Percentiles rank a stretch among this genome's conserved stretches.
Conservation (phyloP, 345 rosid genomes). For the Pelargonium nanum region DNA sequence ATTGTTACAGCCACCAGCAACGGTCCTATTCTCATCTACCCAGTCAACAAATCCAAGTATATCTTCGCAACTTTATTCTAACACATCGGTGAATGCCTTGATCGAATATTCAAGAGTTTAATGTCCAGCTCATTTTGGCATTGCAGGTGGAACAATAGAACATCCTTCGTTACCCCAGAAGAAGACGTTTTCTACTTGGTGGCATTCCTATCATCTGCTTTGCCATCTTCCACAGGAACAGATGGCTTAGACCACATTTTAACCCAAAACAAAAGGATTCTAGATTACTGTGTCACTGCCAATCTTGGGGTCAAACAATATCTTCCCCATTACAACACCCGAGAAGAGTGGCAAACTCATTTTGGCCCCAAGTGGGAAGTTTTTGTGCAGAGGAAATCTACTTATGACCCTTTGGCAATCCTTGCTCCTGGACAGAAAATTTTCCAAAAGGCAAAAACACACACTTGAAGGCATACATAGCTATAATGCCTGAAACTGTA, state of each 20-base stretch:
- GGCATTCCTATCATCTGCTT: conserved; percentile 64
- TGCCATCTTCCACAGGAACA: conserved; percentile 50
- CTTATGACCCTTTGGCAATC: conserved; percentile 71
- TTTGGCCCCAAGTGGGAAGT: conserved; percentile 68
- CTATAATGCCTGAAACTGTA: conserved; percentile 24
- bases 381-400: conserved; percentile 46
- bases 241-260: conserved; percentile 46
- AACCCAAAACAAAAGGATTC: conserved; percentile 45
- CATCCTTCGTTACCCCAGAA: conserved; percentile 63
- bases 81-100: neutral
- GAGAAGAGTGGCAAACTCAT: conserved; percentile 70
- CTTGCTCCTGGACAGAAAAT: conserved; percentile 87
- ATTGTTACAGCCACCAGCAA: conserved; percentile 54
- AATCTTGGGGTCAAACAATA: conserved; percentile 57
- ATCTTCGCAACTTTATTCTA: conserved; percentile 5
- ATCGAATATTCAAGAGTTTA: neutral
- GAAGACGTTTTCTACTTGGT: conserved; percentile 73
- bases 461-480: conserved; percentile 15
- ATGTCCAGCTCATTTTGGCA: neutral
- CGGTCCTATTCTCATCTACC: conserved; percentile 86
- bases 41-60: conserved; percentile 77
- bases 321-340: conserved; percentile 55
- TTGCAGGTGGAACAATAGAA: conserved; percentile 78
- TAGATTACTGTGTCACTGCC: conserved; percentile 33
- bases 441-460: conserved; percentile 40